A percentile compares a stretch with the other conserved stretches of the same genome.
Conservation (phyloP, 176 grass and related monocot genomes). For the Rhipidocladum racemiflorum region DNA sequence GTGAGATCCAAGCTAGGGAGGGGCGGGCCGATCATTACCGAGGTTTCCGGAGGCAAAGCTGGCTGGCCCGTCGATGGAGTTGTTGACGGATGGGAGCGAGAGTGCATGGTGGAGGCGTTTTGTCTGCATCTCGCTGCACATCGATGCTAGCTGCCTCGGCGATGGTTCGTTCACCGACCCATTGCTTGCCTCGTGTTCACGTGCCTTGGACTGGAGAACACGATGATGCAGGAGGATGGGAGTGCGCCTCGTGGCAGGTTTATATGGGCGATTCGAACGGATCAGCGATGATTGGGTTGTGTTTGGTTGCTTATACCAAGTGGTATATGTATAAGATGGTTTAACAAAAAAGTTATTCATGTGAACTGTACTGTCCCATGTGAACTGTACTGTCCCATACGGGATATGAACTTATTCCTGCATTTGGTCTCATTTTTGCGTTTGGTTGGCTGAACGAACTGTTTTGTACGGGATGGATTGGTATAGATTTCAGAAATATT, state of each 20-base stretch:
- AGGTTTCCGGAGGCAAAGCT: slow-evolving; percentile 73
- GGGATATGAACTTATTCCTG: no score
- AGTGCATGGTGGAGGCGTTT: slow-evolving; percentile 71
- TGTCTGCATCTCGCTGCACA: slow-evolving; percentile 93
- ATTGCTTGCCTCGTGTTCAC: not conserved
- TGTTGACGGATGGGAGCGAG: slow-evolving; percentile 69
- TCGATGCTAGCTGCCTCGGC: slow-evolving; percentile 44
- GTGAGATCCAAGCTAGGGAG: slow-evolving; percentile 11
- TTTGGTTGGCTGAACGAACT: no score
- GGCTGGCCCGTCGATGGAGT: slow-evolving; percentile 54
- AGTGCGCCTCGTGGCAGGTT: not conserved
- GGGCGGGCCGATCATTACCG: slow-evolving; percentile 23
- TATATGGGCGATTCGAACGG: not conserved
- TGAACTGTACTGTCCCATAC: no score
- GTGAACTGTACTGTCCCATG: no score
- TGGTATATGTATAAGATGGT: no score
- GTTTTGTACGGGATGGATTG: no score
- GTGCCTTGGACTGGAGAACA: slow-evolving; percentile 10
- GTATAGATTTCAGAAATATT: no score
- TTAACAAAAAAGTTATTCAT: no score
- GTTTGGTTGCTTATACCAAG: no score
- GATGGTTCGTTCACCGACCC: slow-evolving; percentile 10
- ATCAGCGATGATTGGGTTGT: no score
- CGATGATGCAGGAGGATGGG: not conserved
- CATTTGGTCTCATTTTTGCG: no score